Base-by-base conservation (phyloP, 192 early-diverging fungal genomes). In the Lobosporangium transversale region DNA sequence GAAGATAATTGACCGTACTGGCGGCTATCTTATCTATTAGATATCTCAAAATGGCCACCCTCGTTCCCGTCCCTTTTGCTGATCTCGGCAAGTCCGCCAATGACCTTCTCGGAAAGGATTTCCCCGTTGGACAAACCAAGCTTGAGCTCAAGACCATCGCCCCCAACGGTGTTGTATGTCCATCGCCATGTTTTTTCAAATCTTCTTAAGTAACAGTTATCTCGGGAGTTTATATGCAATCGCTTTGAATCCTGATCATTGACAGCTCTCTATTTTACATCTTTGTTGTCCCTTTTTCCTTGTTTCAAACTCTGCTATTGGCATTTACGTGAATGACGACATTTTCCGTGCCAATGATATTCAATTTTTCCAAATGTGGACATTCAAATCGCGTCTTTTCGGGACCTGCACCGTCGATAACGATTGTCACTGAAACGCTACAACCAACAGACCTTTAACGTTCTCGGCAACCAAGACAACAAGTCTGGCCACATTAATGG, bases 41-140 rank as follows among this genome's bases (percentile, higher is more conserved):
- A 17, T 53, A 12, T 10, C 15, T 7, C 17, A 50, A 58, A 58
- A 79, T 79, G 76, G 66, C 66, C 63, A 69, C 48, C 27, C 70
- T 62, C 67, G 57, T 89, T 79, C 92, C 93, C 63, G 94, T 94
- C 75, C 84, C 90, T 79, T 99, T 93, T 87, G 85, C 87, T 67
- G 97, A 99, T 82, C 87, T 99, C 70, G 94, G 94, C 86, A 99
- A 97, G 88, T 83, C 92, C 70, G 84, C 94, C 83, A 93, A 92
- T 82, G 98, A 98, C 84, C 85, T 99, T 66, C 89, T 99, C 69
- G 84, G 87, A 86, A 98, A 98, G 89, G 98, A 99, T 87, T 99
- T 89, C 81, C 95, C 96, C 59, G 89, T 94, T 68, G 95, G 93
- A 54, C 84, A 87, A 26, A 89, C 94, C 68, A 97, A 96, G 87